Conservation (phyloP, 2,329 filamentous ascomycete species). For the Ascochyta viciae-villosae region DNA sequence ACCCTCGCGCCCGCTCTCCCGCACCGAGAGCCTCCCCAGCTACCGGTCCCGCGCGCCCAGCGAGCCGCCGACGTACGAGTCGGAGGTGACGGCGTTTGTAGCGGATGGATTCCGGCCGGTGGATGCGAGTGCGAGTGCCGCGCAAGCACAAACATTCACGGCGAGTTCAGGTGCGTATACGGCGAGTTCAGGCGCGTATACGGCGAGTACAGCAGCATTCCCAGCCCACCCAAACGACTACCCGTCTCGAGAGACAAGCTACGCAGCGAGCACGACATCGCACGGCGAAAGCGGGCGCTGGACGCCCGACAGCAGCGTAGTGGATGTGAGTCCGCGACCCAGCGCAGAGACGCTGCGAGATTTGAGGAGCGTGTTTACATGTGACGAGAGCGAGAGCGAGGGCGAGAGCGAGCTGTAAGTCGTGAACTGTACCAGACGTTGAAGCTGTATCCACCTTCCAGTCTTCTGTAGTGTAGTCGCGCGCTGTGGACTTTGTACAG, state of each 20-base stretch:
- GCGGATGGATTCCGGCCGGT: constrained; percentile 54
- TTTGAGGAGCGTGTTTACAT: constrained; percentile 32
- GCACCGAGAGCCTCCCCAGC: constrained; percentile 53
- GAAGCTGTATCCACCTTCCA: no score
- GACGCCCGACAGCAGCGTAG: constrained; percentile 49
- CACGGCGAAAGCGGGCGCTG: constrained; percentile 34
- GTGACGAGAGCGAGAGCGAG: constrained; percentile 30
- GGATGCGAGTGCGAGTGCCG: constrained; percentile 16
- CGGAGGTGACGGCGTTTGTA: constrained; percentile 47
- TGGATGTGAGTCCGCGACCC: constrained; percentile 48
- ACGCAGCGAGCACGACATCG: neutral
- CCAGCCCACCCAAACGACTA: no score
- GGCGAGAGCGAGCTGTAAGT: neutral
- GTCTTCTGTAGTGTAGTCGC: no score
- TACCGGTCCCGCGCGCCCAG: constrained; percentile 51
- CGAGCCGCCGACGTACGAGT: constrained; percentile 53
- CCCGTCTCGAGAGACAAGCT: no score
- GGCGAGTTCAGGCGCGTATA: no score
- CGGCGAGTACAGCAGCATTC: no score
- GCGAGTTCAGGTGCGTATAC: neutral
- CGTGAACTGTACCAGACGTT: no score
- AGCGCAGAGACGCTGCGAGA: constrained; percentile 48
- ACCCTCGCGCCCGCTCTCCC: constrained; percentile 45
- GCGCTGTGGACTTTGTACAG: no score
- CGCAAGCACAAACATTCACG: constrained; percentile 15